Percentiles rank a stretch among this genome's conserved stretches.
Conservation (phyloP, 345 rosid genomes). For the Eucalyptus erythrocorys region DNA sequence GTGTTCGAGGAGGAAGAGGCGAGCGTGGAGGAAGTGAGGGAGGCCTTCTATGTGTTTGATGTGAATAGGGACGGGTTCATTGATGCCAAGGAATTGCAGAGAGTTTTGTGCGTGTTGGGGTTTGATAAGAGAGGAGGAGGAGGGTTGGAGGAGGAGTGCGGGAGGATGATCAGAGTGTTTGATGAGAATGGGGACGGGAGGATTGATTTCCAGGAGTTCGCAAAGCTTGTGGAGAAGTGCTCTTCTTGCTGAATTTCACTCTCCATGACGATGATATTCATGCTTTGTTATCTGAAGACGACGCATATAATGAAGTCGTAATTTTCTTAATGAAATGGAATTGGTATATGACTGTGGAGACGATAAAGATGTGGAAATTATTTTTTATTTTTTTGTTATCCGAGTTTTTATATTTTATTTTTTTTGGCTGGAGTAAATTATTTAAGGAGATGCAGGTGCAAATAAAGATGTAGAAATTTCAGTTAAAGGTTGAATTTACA, state of each 20-base stretch:
- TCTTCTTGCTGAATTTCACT: constrained; percentile 25
- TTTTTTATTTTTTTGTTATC: too few relatives aligned
- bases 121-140: constrained; percentile 17
- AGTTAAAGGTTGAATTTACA: not conserved
- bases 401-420: not conserved
- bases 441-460: not conserved
- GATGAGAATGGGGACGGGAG: constrained; percentile 50
- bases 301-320: not conserved
- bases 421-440: not conserved
- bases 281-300: not conserved
- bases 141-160: constrained; percentile 23
- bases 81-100: constrained; percentile 62
- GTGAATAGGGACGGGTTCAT: constrained; percentile 68
- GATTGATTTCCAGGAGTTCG: constrained; percentile 65
- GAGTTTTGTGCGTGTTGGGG: constrained; percentile 41
- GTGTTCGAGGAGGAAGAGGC: constrained; percentile 76
- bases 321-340: not conserved
- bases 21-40: constrained; percentile 64
- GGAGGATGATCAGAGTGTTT: constrained; percentile 48
- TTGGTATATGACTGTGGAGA: not conserved
- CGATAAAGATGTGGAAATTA: not conserved
- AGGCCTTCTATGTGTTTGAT: constrained; percentile 77
- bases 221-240: constrained; percentile 53
- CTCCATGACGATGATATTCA: not conserved
- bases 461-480: not conserved